These are phyloP conservation scores for Nemania bipapillata DNA, from an alignment of 2,329 filamentous ascomycete species.

Conservation along the genomic window DNA sequence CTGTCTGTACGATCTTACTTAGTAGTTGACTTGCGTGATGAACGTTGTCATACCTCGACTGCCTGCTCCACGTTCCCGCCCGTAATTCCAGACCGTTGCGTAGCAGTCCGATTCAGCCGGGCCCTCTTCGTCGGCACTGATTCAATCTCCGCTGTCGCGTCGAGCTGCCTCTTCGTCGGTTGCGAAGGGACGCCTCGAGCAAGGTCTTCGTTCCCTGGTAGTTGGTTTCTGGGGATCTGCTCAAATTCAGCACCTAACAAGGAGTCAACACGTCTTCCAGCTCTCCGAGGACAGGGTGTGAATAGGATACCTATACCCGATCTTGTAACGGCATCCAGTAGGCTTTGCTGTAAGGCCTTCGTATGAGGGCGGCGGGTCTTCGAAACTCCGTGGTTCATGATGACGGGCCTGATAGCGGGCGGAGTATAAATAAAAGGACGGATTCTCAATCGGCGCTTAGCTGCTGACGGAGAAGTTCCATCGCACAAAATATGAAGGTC, in stretches of 20 bases:
- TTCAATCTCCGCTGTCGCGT: neutral
- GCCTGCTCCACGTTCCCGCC: neutral
- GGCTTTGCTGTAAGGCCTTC: neutral
- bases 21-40: neutral
- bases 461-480: too few relatives aligned
- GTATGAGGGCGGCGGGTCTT: neutral
- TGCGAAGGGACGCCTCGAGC: neutral
- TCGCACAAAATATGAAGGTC: too few relatives aligned
- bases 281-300: too few relatives aligned
- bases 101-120: neutral
- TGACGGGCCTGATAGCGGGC: neutral
- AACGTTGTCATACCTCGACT: neutral
- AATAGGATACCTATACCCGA: neutral
- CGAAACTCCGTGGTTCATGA: neutral
- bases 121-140: neutral
- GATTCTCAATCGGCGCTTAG: too few relatives aligned
- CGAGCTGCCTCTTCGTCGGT: neutral
- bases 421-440: too few relatives aligned
- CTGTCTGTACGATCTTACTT: neutral
- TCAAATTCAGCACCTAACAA: neutral
- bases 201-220: neutral
- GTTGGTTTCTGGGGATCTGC: neutral
- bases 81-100: neutral
- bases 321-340: neutral
- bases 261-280: neutral